Conservation (phyloP, 345 rosid species). For the Acer saccharum region DNA sequence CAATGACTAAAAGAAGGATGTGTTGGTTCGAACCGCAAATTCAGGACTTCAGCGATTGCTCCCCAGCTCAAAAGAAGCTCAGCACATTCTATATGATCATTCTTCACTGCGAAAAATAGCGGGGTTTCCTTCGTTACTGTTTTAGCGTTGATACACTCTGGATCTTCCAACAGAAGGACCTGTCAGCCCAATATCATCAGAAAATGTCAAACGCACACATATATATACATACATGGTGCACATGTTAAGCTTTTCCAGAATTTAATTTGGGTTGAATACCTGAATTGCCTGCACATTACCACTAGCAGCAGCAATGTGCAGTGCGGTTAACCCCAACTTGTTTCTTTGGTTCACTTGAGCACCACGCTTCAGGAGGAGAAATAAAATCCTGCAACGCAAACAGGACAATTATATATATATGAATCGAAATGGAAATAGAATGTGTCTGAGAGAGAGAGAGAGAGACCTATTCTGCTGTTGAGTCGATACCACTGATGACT, state of each 20-base stretch:
- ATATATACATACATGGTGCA: too few species aligned
- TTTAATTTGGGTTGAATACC: slow-evolving; percentile 34
- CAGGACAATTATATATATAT: slow-evolving; percentile 8
- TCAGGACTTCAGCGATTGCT: slow-evolving; percentile 69
- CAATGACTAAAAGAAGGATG: neutral
- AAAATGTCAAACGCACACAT: slow-evolving; percentile 14
- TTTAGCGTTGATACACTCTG: slow-evolving; percentile 49
- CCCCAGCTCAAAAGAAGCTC: slow-evolving; percentile 71
- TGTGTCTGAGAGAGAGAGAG: slow-evolving; percentile 11
- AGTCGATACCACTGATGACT: slow-evolving; percentile 51
- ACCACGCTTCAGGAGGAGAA: slow-evolving; percentile 61
- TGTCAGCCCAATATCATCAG: slow-evolving; percentile 31
- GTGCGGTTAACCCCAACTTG: slow-evolving; percentile 67
- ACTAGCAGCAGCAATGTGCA: slow-evolving; percentile 75
- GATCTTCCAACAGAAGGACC: slow-evolving; percentile 55
- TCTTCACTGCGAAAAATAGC: slow-evolving; percentile 75
- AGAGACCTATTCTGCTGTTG: slow-evolving; percentile 64
- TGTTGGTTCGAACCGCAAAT: slow-evolving; percentile 63
- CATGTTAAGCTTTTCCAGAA: too few species aligned
- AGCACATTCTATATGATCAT: slow-evolving; percentile 65
- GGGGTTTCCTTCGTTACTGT: slow-evolving; percentile 82
- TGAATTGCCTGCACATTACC: slow-evolving; percentile 72
- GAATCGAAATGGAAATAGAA: neutral
- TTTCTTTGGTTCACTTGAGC: slow-evolving; percentile 60
- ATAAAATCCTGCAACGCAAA: slow-evolving; percentile 53